These are phyloP conservation scores for Zygosaccharomyces pseudobailii DNA, from an alignment of 1,139 yeast genomes.

Conservation along the genomic window DNA sequence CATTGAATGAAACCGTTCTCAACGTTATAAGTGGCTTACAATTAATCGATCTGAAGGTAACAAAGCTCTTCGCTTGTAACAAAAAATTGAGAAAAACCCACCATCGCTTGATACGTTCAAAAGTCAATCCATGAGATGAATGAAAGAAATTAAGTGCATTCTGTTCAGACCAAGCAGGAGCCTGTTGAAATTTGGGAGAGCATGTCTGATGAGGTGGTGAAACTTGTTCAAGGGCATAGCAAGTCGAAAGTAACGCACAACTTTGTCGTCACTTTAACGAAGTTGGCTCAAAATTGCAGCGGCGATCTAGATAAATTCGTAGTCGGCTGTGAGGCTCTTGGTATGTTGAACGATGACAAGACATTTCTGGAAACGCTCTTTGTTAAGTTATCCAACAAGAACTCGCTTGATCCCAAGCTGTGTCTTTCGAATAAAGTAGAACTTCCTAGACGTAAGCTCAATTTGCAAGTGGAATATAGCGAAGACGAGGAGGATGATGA, in stretches of 20 bases:
- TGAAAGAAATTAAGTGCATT: not conserved
- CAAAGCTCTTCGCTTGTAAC: not conserved
- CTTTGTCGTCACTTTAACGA: conserved; percentile 19
- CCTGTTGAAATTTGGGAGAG: not conserved
- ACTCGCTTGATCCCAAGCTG: not conserved
- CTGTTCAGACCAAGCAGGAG: not conserved
- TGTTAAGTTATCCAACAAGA: not conserved
- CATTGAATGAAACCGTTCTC: no score
- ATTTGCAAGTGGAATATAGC: not conserved
- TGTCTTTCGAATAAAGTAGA: not conserved
- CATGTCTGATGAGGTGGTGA: conserved; percentile 12
- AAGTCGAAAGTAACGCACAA: conserved; percentile 21
- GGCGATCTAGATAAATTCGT: conserved; percentile 17
- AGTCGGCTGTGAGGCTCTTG: conserved; percentile 23
- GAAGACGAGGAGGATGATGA: conserved; percentile 4
- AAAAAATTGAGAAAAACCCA: conserved; percentile 44
- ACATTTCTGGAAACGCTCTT: conserved; percentile 18
- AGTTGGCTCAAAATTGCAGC: conserved; percentile 16
- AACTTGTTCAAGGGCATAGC: conserved; percentile 22
- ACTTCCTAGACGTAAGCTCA: not conserved
- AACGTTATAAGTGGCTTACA: not conserved
- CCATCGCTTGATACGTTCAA: conserved; percentile 27
- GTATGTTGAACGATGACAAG: conserved; percentile 23
- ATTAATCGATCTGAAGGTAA: no score
- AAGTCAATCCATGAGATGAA: conserved; percentile 1